Base-by-base conservation (phyloP, 2,329 filamentous ascomycete species). In the Rosellinia necatrix region DNA sequence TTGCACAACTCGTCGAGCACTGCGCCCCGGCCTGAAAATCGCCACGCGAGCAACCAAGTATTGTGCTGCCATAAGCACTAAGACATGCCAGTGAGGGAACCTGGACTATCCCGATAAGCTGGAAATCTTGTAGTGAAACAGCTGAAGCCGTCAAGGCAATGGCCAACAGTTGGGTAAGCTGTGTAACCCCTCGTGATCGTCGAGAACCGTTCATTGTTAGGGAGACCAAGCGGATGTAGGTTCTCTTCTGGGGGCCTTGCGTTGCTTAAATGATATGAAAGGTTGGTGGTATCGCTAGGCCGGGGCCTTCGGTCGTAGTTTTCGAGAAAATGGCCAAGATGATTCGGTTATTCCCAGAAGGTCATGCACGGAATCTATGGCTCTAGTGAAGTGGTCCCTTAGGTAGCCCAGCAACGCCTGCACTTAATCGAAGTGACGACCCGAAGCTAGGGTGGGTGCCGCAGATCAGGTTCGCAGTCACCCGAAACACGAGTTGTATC, bases 101-200 rank as follows among this genome's bases (percentile, higher is more conserved):
- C 32, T 63, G 61, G 15, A 63, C 51, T 43, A 68, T 64, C n/a
- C 62, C 61, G 30, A 70, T 65, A 17, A 54, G 13, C 40, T 70
- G 68, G 30, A 70, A 69, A 19, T 68, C 59, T 41, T 66, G 64
- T 19, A 70, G 17, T n/a, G 64, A 68, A 54, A 70, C 59, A 10
- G 66, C 66, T 21, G 64, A 64, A 9, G 62, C 44, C 25, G 59
- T 61, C 32, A 64, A 66, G 38, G 56, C 59, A 43, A 68, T 48
- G 12, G 49, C 46, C 12, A 66, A 40, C 3, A 70, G 21, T 22
- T 59, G 48, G 17, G 50, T 13, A 9, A 65, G 50, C 25, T 48
- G 54, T 15, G 57, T 30, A 29, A 67, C 59, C 51, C 58, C 58
- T 50, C 61, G 58, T 40, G 60, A 61, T 42, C 58, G 57, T 51